Evolutionary conservation across 2,329 filamentous ascomycete genomes (phyloP).

Genomic region (Trichoderma citrinoviride): DNA sequence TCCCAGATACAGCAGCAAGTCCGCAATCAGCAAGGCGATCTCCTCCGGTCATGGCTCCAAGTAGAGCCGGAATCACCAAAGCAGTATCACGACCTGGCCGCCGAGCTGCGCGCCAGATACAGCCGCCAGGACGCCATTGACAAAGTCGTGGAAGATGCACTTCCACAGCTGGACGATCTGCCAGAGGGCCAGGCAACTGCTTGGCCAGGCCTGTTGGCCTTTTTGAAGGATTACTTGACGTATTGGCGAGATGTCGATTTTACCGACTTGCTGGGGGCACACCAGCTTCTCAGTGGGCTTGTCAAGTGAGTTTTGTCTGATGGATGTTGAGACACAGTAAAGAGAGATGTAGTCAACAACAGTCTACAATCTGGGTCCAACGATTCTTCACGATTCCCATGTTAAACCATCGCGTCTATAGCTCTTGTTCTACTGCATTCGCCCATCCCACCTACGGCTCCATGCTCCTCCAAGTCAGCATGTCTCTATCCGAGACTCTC

Average conservation of each 20-base stretch:
- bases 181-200: constrained; percentile 61
- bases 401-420: constrained; percentile 35
- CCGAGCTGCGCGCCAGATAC: constrained; percentile 63
- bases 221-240: constrained; percentile 76
- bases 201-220: constrained; percentile 75
- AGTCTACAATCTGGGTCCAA: not conserved
- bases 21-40: constrained; percentile 59
- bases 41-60: constrained; percentile 67
- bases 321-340: not conserved
- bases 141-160: constrained; percentile 58
- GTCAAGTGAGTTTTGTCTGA: constrained; percentile 59
- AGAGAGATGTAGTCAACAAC: too few species aligned
- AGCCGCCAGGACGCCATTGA: constrained; percentile 53
- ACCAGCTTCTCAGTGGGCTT: constrained; percentile 69
- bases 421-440: constrained; percentile 79
- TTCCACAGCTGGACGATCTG: constrained; percentile 64
- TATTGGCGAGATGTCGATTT: constrained; percentile 81
- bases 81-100: constrained; percentile 65
- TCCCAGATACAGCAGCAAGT: constrained; percentile 57
- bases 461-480: constrained; percentile 78
- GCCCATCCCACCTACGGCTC: constrained; percentile 75
- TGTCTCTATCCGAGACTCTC: constrained; percentile 76
- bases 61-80: constrained; percentile 70
- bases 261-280: constrained; percentile 70
- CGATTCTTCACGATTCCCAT: not conserved